Evolutionary conservation across 805 yeast genomes (phyloP), one percentile per base, ranked within the genome.

Genomic region (Hanseniaspora nectarophila): DNA sequence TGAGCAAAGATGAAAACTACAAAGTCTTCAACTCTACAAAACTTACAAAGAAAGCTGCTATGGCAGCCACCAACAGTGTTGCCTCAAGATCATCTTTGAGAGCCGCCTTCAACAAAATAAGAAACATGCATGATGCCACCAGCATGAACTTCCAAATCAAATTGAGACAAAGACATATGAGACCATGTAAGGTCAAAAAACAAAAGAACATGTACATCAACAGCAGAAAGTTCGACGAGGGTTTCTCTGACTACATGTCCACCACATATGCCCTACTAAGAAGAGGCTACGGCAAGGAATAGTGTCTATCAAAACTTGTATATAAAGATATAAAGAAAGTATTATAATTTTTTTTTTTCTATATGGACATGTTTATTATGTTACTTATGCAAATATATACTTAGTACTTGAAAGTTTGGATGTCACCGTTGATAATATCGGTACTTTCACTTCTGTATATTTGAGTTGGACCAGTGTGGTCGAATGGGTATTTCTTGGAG

Each of bases 401-500:
- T 57, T 54, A 63, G 51, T 64, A 63, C 54, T 64, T 64, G 59
- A 60, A 65, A 37, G 63, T 63, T 56, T 65, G 63, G 53, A 65
- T 59, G 43, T 63, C 67, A 34, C 63, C 61, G 47, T 62, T 57
- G 54, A 63, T 66, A 39, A 65, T 56, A 47, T 65, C 68, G 31
- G 66, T 64, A 34, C 67, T 63, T 52, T 62, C 67, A 53, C 71
- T 67, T 60, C 74, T 69, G 63, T 71, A 71, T 61, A 71, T 69
- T 59, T 70, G 67, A 47, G 72, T 70, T 37, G 77, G 76, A 53
- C 77, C 78, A 56, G 67, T 70, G 52, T 70, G 66, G 56, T 65
- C 62, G 60, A 70, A 75, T 31, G 87, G 87, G 57, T 77, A 70
- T 43, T 61, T 63, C 57, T 72, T 63, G 1, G 87, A 75, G 56